phyloP scores from a whole-genome alignment of 768 basidiomycete species.

The Pulveroboletus ravenelii region DNA sequence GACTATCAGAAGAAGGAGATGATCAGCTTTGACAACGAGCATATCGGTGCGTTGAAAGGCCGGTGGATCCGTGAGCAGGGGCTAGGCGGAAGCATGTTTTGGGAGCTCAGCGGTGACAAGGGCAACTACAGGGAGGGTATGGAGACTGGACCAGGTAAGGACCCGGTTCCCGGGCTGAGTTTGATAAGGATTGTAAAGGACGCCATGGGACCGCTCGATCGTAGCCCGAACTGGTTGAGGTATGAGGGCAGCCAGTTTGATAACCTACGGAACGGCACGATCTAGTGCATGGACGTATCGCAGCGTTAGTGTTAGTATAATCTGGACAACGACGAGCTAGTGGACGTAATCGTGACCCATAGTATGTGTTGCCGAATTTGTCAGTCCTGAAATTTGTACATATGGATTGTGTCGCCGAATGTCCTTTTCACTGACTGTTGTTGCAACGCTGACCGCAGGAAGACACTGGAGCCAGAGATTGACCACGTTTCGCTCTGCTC shows the following conservation, averaged over 20 bases:
- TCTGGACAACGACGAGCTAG: too few relatives aligned
- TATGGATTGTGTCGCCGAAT: not conserved
- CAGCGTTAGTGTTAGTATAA: too few relatives aligned
- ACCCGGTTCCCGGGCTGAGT: conserved; percentile 62
- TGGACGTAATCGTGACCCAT: not conserved
- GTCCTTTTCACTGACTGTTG: not conserved
- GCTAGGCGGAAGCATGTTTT: conserved; percentile 91
- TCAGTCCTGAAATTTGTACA: not conserved
- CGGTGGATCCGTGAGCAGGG: conserved; percentile 72
- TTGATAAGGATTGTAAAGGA: conserved; percentile 72
- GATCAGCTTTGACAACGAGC: conserved; percentile 76
- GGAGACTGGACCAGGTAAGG: conserved; percentile 73
- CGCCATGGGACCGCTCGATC: conserved; percentile 72
- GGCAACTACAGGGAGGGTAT: conserved; percentile 60
- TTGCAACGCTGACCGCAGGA: not conserved
- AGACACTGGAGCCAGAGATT: not conserved
- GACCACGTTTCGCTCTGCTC: not conserved
- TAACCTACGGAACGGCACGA: conserved; percentile 70
- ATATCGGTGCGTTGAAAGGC: conserved; percentile 69
- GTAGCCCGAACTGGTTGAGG: conserved; percentile 71
- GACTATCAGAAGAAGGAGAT: conserved; percentile 71
- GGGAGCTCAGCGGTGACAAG: conserved; percentile 91
- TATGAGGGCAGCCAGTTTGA: conserved; percentile 77
- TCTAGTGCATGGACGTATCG: conserved; percentile 17
- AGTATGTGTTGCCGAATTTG: conserved; percentile 5